phyloP scores from a whole-genome alignment of 805 yeast species.

The Starmerella sp. region DNA sequence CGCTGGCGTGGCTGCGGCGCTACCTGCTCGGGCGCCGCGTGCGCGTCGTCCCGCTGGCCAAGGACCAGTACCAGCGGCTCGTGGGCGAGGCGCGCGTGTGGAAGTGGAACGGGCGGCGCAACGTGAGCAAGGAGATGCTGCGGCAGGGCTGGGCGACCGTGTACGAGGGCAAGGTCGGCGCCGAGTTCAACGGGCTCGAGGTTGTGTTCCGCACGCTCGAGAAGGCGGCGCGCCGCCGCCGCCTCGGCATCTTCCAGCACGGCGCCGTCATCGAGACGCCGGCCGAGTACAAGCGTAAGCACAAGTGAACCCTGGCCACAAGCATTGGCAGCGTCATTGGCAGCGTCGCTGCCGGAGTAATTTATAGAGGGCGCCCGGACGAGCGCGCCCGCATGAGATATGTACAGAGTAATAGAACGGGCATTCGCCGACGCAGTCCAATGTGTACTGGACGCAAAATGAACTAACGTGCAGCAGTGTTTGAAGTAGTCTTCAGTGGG shows the following conservation, averaged over 20 bases:
- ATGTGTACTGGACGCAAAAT: too few species aligned
- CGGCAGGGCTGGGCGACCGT: constrained; percentile 73
- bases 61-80: constrained; percentile 82
- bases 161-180: constrained; percentile 70
- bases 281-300: constrained; percentile 52
- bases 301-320: background rate
- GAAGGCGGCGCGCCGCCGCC: constrained; percentile 42
- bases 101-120: constrained; percentile 58
- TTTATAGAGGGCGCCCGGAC: too few species aligned
- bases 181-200: constrained; percentile 78
- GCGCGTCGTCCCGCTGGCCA: constrained; percentile 62
- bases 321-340: too few species aligned
- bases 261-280: constrained; percentile 53
- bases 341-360: too few species aligned
- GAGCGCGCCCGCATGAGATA: too few species aligned
- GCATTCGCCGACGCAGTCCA: too few species aligned
- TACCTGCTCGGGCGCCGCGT: constrained; percentile 57
- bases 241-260: constrained; percentile 55
- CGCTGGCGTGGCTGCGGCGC: constrained; percentile 60
- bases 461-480: too few species aligned
- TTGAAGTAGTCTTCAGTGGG: too few species aligned
- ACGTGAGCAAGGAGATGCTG: constrained; percentile 82
- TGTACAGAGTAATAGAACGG: too few species aligned
- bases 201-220: constrained; percentile 49
- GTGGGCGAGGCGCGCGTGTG: constrained; percentile 63